phyloP scores from a whole-genome alignment of 2,329 filamentous ascomycete species.

The Phaeoacremonium minimum region DNA sequence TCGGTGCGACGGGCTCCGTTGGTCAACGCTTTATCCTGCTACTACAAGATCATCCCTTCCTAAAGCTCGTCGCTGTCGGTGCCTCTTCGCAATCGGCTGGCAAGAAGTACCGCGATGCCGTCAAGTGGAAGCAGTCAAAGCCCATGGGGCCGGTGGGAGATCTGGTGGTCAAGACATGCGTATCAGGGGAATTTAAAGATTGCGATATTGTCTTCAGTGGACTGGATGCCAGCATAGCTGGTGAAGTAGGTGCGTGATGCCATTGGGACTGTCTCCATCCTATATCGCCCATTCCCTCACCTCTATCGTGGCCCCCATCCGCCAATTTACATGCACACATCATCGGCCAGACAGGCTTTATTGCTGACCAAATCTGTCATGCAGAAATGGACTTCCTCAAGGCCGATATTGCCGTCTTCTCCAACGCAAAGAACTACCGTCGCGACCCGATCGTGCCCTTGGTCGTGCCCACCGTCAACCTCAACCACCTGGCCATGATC shows the following conservation, averaged over 20 bases:
- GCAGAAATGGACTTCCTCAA: conserved; percentile 86
- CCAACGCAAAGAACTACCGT: conserved; percentile 97
- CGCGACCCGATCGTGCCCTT: conserved; percentile 85
- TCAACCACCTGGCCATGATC: conserved; percentile 80
- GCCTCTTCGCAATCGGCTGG: conserved; percentile 85
- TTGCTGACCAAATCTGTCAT: conserved; percentile 9
- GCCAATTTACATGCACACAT: conserved; percentile 1
- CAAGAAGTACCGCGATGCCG: conserved; percentile 92
- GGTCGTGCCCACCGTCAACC: conserved; percentile 92
- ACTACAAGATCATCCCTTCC: conserved; percentile 80
- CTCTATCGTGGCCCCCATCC: neutral
- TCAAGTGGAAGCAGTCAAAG: conserved; percentile 87
- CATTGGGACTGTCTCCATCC: neutral
- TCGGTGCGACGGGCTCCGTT: conserved; percentile 90
- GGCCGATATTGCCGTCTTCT: conserved; percentile 87
- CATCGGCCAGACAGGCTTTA: neutral
- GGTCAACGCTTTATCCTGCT: conserved; percentile 94
- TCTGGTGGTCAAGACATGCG: conserved; percentile 82
- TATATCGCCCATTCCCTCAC: neutral
- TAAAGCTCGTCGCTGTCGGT: conserved; percentile 82
- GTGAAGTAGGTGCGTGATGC: conserved; percentile 70
- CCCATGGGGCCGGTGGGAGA: conserved; percentile 79
- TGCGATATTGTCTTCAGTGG: conserved; percentile 94
- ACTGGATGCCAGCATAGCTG: conserved; percentile 86
- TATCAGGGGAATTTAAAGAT: conserved; percentile 74